Conservation (phyloP, 768 basidiomycete genomes). For the Tulasnella sp. region DNA sequence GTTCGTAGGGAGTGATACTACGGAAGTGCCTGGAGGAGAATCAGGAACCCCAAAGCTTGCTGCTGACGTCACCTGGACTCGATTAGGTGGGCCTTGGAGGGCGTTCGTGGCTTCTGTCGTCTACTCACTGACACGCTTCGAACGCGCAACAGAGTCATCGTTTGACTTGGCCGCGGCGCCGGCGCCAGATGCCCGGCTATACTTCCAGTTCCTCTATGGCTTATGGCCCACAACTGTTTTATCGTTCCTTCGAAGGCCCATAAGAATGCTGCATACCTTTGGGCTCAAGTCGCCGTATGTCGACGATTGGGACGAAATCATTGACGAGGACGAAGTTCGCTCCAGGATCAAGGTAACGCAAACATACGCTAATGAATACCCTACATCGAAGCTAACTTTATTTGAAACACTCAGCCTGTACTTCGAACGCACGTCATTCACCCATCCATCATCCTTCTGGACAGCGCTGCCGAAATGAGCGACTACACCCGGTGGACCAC, state of each 20-base stretch:
- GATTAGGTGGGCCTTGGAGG: constrained; percentile 38
- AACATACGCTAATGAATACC: background rate
- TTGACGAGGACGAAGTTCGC: constrained; percentile 66
- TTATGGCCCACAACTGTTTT: constrained; percentile 87
- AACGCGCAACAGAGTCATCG: constrained; percentile 44
- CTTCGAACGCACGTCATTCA: constrained; percentile 70
- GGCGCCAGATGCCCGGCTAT: constrained; percentile 56
- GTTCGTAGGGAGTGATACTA: background rate
- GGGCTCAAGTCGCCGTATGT: constrained; percentile 55
- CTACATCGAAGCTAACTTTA: too few relatives aligned
- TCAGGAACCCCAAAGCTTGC: background rate
- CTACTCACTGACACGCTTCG: background rate
- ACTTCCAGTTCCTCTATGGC: constrained; percentile 79
- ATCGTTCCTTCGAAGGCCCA: constrained; percentile 68
- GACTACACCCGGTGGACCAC: constrained; percentile 62
- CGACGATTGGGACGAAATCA: constrained; percentile 64
- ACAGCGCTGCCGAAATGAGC: constrained; percentile 59
- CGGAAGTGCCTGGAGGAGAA: background rate
- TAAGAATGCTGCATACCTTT: constrained; percentile 54
- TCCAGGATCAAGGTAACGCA: constrained; percentile 61
- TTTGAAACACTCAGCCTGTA: constrained; percentile 46
- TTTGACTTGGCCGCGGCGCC: constrained; percentile 53
- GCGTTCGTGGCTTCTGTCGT: background rate
- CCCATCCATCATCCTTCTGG: constrained; percentile 58
- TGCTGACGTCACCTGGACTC: constrained; percentile 61